phyloP scores from a whole-genome alignment of 164 flowering plant species.

The Cinnamomum micranthum region DNA sequence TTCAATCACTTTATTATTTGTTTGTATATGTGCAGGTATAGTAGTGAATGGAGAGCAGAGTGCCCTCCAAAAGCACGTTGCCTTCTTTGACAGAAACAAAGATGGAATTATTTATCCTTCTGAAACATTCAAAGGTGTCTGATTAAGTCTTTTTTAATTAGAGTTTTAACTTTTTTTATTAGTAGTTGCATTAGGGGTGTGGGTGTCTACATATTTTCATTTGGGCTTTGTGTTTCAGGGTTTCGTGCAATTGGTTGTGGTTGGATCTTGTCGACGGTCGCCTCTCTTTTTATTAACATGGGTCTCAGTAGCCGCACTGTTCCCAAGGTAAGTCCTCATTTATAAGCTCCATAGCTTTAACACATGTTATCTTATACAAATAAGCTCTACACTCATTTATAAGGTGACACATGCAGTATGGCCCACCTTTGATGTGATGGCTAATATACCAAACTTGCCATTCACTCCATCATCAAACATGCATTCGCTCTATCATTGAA shows the following conservation, averaged over 20 bases:
- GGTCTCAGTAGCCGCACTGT: slow-evolving; percentile 55
- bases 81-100: slow-evolving; percentile 23
- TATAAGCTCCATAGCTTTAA: too few relatives aligned
- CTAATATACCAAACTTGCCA: too few relatives aligned
- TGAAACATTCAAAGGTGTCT: slow-evolving; percentile 23
- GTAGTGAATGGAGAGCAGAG: neutral
- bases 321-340: slow-evolving; percentile 21
- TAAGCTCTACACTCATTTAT: too few relatives aligned
- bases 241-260: slow-evolving; percentile 60
- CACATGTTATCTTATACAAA: too few relatives aligned
- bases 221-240: slow-evolving; percentile 27
- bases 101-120: slow-evolving; percentile 22
- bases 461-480: too few relatives aligned
- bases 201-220: neutral
- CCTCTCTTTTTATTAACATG: slow-evolving; percentile 42
- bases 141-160: neutral
- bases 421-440: too few relatives aligned
- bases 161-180: neutral
- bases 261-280: slow-evolving; percentile 29
- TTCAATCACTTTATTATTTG: neutral
- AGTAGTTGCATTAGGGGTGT: neutral
- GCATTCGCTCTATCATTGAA: too few relatives aligned
- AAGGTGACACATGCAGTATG: too few relatives aligned
- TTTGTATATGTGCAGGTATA: neutral
- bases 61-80: slow-evolving; percentile 15